Base-by-base conservation (phyloP, 2,329 filamentous ascomycete species). In the Fonsecaea monophora region DNA sequence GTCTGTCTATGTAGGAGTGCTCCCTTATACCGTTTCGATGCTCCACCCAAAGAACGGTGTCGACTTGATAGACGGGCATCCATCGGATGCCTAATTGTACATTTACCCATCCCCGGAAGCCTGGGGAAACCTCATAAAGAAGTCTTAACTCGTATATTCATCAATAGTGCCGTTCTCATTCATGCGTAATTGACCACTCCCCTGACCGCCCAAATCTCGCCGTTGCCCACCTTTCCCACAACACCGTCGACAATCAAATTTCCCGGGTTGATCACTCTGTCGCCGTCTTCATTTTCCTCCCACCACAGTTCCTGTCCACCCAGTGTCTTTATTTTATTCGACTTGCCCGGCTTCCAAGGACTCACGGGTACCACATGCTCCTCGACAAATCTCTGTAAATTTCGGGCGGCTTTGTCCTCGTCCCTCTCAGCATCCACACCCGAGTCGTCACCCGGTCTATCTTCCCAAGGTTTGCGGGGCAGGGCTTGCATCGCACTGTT, bases 381-480 rank as follows among this genome's bases (percentile, higher is more conserved):
- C 80, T 96, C 90, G 1, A 96, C 92, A 77, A 98, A 98, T 45
- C 86, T 83, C 74, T 85, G 84, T 69, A 98, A 77, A 74, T 98
- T 98, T 71, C 81, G 81, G 68, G 88, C 85, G 7, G 95, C 94
- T 58, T 93, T 85, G 64, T 92, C 89, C 74, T 90, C 86, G 60
- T 84, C 79, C 0, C 90, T 87, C 69, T 94, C 84, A 74, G 89
- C 80, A 77, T 79, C 80, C 10, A 73, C 63, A 13, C 59, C 62
- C 18, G 54, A 48, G n/a, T 68, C 50, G 50, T 73, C 71, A 34
- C 60, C 70, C 8, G 70, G 71, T 40, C 69, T 40, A 42, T 73
- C 83, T 73, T 91, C 92, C 92, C 92, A 96, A 0, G 94, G 94
- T 78, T 97, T 98, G 60, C 90, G 85, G 0, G 93, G 91, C 30